Evolutionary conservation across 176 grass and related monocot species (phyloP), one percentile per base, ranked within the genome.

Genomic region (Cenchrus americanus): DNA sequence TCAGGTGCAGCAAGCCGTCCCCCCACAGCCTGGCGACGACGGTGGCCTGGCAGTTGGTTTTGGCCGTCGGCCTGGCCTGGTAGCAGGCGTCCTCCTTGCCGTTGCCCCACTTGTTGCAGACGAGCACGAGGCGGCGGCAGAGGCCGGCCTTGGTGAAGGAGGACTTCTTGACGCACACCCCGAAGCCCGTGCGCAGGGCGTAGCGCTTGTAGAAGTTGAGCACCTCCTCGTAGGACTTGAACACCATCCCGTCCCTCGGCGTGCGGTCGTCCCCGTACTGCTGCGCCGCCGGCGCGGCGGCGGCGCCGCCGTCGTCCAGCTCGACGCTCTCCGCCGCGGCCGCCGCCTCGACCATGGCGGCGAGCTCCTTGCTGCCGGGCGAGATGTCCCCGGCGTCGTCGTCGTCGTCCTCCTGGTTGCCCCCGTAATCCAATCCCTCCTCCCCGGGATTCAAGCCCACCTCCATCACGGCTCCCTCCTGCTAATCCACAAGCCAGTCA

Each of bases 21-120:
- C 82, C 85, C 92, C 78, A 90, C 7, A 94, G 76, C 63, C 87
- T 92, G 9, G 82, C 89, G 13, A 94, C 90, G 7, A 92, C 48
- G 47, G 82, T 91, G 66, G 92, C 92, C 86, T 92, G 89, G 80
- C 92, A 94, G 62, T 94, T 92, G 80, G 92, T 94, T 81, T 94
- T 94, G 47, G 87, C 90, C 0, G 89, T 90, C 19, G 92, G 92
- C 59, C 92, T 83, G 2, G 92, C 90, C 72, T 92, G 92, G 87
- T 94, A 94, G 89, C 92, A 94, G 43, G 89, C 92, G 67, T 88
- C 90, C 68, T 88, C 87, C 75, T 87, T 86, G 12, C 89, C 92
- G 17, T 64, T 87, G 0, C 92, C 92, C 86, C 90, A 91, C 77
- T 69, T 87, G 74, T 88, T 94, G 82, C 92, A 94, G 49, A 90